These are phyloP conservation scores for Penicillium alfredii DNA, from an alignment of 495 filamentous ascomycete genomes.

Conservation along the genomic window DNA sequence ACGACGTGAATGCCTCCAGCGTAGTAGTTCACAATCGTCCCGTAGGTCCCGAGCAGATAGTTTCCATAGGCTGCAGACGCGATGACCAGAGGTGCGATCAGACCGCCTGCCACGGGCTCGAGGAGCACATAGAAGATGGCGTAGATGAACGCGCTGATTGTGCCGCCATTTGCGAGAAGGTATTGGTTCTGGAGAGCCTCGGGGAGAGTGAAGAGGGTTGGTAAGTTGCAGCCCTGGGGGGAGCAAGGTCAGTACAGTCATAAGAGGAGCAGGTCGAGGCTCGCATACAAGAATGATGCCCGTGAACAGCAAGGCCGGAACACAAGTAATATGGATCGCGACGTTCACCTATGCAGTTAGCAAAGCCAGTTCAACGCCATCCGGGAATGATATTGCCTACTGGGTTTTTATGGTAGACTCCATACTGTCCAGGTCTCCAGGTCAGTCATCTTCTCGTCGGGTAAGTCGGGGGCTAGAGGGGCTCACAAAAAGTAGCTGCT, in stretches of 20 bases:
- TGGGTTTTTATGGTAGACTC: conserved; percentile 84
- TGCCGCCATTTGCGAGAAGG: conserved; percentile 76
- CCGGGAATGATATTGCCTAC: conserved; percentile 35
- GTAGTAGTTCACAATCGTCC: conserved; percentile 60
- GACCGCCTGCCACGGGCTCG: conserved; percentile 81
- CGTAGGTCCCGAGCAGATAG: conserved; percentile 62
- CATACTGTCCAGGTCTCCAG: conserved; percentile 73
- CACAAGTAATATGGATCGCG: conserved; percentile 83
- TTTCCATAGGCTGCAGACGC: conserved; percentile 67
- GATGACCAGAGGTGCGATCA: conserved; percentile 67
- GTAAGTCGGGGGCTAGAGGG: conserved; percentile 1
- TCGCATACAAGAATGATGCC: conserved; percentile 67
- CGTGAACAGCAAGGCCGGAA: conserved; percentile 77
- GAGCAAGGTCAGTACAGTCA: not conserved
- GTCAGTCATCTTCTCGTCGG: conserved; percentile 18
- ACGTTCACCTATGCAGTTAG: conserved; percentile 59
- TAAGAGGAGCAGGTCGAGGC: not conserved
- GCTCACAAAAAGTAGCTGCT: conserved; percentile 73
- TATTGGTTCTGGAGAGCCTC: conserved; percentile 62
- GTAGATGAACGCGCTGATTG: conserved; percentile 66
- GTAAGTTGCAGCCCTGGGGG: conserved; percentile 67
- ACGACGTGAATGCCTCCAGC: conserved; percentile 61
- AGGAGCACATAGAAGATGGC: conserved; percentile 80
- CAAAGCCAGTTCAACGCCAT: conserved; percentile 2
- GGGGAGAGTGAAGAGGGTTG: conserved; percentile 64